Base-by-base conservation (phyloP, 768 basidiomycete species). In the Cyclocybe aegerita region DNA sequence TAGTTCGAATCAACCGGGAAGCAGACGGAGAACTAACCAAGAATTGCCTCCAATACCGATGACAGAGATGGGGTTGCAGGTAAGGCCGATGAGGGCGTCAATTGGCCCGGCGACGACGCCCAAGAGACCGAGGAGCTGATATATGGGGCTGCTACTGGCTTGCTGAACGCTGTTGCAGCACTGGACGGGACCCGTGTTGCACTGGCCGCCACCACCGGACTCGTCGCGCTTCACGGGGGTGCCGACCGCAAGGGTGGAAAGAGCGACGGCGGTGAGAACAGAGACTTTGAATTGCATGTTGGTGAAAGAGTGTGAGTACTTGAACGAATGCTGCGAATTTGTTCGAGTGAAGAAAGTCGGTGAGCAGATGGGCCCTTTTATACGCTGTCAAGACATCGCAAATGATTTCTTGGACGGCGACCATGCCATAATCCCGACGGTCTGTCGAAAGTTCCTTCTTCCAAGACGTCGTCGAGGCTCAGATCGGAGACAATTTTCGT, bases 111-210 rank as follows among this genome's bases (percentile, higher is more conserved):
- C 60, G 41, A 54, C 48, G 43, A 63, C 34, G 43, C 62, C 62
- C 45, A 69, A 56, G 23, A 67, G 60, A 4, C 36, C 62, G n/a
- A 66, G 51, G 39, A 60, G 9, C 6, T 11, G 33, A 11, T 49
- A 31, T 7, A 49, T 49, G n/a, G 49, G 39, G 29, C 49, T 44
- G 33, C 33, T 43, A 39, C 49, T 43, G 9, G 56, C 63, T 3
- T 17, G 14, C 46, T 63, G 48, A 37, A 66, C 58, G 38, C 56
- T 60, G 49, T 68, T 59, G 58, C 68, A 70, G 60, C 68, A 67
- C 42, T 66, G 66, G n/a, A 69, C 31, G 15, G 51, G 39, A 1
- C 60, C 65, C 36, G 64, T 65, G 57, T 55, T 55, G 57, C 61
- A 65, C 49, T 56, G 56, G 39, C 49, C 5, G 23, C 3, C 23